These are phyloP conservation scores for Zea luxurians DNA, from an alignment of 176 grass and related monocot species.

Conservation along the genomic window DNA sequence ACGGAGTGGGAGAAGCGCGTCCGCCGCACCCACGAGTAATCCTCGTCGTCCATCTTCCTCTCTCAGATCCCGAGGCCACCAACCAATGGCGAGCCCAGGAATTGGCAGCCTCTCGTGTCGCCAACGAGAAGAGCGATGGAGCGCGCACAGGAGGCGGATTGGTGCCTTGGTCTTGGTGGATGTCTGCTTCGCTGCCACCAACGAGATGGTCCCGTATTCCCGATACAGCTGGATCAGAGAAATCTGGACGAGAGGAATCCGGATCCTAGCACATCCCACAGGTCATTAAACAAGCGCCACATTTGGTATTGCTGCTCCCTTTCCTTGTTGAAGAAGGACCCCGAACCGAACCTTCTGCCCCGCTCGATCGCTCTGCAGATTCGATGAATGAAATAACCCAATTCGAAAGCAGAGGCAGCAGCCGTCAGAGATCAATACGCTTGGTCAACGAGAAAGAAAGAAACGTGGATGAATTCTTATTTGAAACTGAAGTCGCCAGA, in stretches of 20 bases:
- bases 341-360: neutral
- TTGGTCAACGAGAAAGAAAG: neutral
- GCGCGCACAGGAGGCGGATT: neutral
- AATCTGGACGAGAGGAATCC: slow-evolving; percentile 61
- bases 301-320: slow-evolving; percentile 10
- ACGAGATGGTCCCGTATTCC: neutral
- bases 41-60: slow-evolving; percentile 61
- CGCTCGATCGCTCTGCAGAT: neutral
- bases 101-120: no score
- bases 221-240: slow-evolving; percentile 13
- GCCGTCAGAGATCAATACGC: slow-evolving; percentile 14
- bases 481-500: neutral
- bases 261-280: slow-evolving; percentile 58
- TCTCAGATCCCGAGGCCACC: neutral
- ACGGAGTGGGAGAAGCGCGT: slow-evolving; percentile 76
- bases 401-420: neutral
- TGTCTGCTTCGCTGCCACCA: neutral
- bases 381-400: neutral
- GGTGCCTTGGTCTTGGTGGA: neutral
- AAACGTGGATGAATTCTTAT: neutral
- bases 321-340: neutral
- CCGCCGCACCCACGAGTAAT: slow-evolving; percentile 78
- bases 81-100: no score
- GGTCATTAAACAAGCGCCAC: slow-evolving; percentile 52
- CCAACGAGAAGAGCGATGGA: no score